Percentiles rank a stretch among this genome's conserved stretches.
Conservation (phyloP, 306 rosid genomes). For the Lablab purpureus region DNA sequence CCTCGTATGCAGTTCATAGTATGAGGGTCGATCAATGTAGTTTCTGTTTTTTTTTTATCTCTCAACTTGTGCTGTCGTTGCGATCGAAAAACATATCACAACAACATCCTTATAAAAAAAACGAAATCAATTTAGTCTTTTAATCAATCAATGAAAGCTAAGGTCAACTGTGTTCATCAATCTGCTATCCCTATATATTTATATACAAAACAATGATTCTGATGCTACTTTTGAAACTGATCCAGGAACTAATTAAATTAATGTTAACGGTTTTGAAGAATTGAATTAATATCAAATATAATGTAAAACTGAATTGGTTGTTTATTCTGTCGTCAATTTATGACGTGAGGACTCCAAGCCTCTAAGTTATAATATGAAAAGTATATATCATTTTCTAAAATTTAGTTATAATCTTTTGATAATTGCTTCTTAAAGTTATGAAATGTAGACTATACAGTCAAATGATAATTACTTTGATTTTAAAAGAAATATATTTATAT, state of each 20-base stretch:
- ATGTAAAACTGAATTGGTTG: neutral
- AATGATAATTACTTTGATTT: too few species aligned
- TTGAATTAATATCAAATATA: neutral
- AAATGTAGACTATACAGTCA: too few species aligned
- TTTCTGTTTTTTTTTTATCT: neutral
- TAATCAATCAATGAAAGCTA: neutral
- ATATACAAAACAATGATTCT: neutral
- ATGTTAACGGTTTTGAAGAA: neutral
- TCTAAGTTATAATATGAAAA: too few species aligned
- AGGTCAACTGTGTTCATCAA: neutral
- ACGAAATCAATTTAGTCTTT: neutral
- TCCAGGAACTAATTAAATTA: neutral
- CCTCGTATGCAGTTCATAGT: too few species aligned
- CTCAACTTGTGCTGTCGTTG: neutral
- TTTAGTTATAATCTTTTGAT: too few species aligned
- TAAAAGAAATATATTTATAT: too few species aligned
- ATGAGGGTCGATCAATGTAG: too few species aligned
- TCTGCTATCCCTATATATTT: neutral
- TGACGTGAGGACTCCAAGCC: neutral
- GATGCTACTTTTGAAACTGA: neutral
- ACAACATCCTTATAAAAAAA: neutral
- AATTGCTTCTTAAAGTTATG: too few species aligned
- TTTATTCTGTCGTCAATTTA: neutral
- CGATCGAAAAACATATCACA: neutral
- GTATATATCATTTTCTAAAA: too few species aligned